Evolutionary conservation across 345 rosid genomes (phyloP).

Genomic region (Crucihimalaya himalaica): DNA sequence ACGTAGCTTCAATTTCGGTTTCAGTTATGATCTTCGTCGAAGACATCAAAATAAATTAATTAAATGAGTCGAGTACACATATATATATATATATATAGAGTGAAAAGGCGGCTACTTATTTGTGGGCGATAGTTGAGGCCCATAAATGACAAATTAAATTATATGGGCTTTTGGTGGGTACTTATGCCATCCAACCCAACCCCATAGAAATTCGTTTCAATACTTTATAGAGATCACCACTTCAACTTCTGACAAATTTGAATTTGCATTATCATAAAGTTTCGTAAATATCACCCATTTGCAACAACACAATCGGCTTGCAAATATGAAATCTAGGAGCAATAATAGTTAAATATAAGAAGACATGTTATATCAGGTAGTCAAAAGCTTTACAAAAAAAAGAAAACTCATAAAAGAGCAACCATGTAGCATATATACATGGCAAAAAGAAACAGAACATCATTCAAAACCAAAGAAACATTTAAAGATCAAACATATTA

Average conservation of each 20-base stretch:
- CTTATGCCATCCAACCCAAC: no score
- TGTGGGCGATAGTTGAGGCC: not conserved
- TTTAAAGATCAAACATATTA: not conserved
- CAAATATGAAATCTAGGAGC: not conserved
- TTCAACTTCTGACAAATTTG: no score
- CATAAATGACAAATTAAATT: no score
- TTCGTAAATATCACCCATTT: not conserved
- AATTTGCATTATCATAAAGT: not conserved
- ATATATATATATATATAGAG: not conserved
- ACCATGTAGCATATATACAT: constrained; percentile 1
- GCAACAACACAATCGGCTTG: not conserved
- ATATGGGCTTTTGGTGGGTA: no score
- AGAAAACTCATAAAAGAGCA: not conserved
- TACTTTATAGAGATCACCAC: no score
- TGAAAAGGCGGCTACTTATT: not conserved
- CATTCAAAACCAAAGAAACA: constrained; percentile 2
- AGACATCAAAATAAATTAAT: not conserved
- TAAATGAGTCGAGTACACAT: not conserved
- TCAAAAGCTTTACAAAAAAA: not conserved
- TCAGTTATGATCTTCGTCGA: not conserved
- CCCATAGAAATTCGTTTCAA: no score
- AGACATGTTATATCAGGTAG: not conserved
- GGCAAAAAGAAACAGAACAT: constrained; percentile 5
- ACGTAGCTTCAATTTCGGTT: constrained; percentile 21
- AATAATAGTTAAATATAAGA: not conserved